Conservation (phyloP, 441 rosid genomes). For the Mallotus repandus region DNA sequence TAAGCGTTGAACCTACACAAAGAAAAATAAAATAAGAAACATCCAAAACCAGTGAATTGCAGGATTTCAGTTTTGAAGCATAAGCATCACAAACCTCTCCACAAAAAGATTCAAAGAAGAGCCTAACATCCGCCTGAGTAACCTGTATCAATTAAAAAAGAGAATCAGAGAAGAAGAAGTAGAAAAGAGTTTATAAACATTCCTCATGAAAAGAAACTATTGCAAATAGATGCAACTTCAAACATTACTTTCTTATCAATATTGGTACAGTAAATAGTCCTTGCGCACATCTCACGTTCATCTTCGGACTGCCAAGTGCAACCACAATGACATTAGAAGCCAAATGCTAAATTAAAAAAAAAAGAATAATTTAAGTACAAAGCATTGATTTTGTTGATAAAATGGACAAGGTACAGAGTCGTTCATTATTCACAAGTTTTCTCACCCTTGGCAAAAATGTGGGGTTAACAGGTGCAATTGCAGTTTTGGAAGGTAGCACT, state of each 20-base stretch:
- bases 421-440: not conserved
- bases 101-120: slow-evolving; percentile 77
- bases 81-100: slow-evolving; percentile 67
- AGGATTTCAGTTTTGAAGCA: too few species aligned
- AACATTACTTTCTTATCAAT: slow-evolving; percentile 78
- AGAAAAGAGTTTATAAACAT: not conserved
- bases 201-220: not conserved
- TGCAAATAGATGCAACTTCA: not conserved
- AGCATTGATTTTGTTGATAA: not conserved
- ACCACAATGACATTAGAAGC: slow-evolving; percentile 18
- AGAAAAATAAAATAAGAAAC: slow-evolving; percentile 16
- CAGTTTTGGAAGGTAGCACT: slow-evolving; percentile 96
- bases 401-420: not conserved
- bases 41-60: not conserved
- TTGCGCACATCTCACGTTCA: slow-evolving; percentile 95
- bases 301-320: slow-evolving; percentile 82
- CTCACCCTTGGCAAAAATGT: slow-evolving; percentile 72
- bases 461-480: slow-evolving; percentile 98
- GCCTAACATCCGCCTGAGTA: slow-evolving; percentile 75
- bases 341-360: slow-evolving; percentile 10
- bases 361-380: not conserved
- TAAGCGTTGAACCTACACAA: slow-evolving; percentile 72
- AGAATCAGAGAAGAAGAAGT: slow-evolving; percentile 8
- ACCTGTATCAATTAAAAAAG: slow-evolving; percentile 46
- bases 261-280: slow-evolving; percentile 94